Conservation (phyloP, 2,329 filamentous ascomycete species). For the Exophiala mesophila region DNA sequence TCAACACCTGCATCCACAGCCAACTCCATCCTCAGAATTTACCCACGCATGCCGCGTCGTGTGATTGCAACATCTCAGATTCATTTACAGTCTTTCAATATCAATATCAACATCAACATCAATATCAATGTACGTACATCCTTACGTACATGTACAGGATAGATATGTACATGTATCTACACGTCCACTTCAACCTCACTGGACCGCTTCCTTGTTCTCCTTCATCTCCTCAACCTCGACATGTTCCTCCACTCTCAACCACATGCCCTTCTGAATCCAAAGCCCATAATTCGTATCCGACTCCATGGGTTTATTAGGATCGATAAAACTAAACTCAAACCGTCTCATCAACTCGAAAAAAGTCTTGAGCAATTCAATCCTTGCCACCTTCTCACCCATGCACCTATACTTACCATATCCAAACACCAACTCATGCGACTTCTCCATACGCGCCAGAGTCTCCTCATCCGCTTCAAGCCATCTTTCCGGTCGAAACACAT, state of each 20-base stretch:
- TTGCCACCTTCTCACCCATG: slow-evolving; percentile 31
- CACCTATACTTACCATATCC: slow-evolving; percentile 31
- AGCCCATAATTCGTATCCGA: slow-evolving; percentile 12
- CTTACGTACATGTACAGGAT: too few relatives aligned
- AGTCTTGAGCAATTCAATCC: slow-evolving; percentile 31
- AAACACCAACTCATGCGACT: slow-evolving; percentile 29
- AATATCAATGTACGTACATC: too few relatives aligned
- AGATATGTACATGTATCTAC: too few relatives aligned
- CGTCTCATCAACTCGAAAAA: slow-evolving; percentile 22
- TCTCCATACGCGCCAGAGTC: slow-evolving; percentile 27
- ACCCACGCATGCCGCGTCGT: too few relatives aligned
- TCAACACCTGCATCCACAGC: too few relatives aligned
- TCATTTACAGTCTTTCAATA: too few relatives aligned
- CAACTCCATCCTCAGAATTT: too few relatives aligned
- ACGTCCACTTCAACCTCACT: too few relatives aligned
- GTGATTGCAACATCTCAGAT: too few relatives aligned
- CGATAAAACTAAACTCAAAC: slow-evolving; percentile 20
- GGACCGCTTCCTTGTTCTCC: too few relatives aligned
- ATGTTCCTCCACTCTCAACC: slow-evolving; percentile 15
- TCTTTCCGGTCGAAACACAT: slow-evolving; percentile 38
- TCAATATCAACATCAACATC: too few relatives aligned
- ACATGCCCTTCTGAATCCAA: slow-evolving; percentile 16
- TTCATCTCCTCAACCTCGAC: too few relatives aligned
- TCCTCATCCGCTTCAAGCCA: slow-evolving; percentile 35
- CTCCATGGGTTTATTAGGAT: slow-evolving; percentile 7